Conservation (phyloP, 768 basidiomycete species). For the Boletus speciosus region DNA sequence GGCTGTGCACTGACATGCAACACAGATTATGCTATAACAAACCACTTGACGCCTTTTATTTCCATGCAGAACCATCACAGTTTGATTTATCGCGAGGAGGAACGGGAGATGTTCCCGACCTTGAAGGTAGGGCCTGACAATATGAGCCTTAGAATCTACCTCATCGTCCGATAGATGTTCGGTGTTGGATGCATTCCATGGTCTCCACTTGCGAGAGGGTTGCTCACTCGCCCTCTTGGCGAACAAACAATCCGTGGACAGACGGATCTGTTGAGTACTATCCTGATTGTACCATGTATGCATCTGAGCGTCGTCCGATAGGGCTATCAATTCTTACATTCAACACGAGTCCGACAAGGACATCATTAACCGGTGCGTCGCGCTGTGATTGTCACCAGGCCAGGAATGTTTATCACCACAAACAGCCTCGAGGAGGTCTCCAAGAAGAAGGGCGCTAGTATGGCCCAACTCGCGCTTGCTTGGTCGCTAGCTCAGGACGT, state of each 20-base stretch:
- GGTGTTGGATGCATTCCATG: constrained; percentile 5
- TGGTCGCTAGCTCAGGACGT: constrained; percentile 8
- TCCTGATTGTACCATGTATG: neutral
- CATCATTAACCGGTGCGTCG: constrained; percentile 5
- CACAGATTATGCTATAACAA: neutral
- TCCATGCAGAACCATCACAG: neutral
- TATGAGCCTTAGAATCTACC: constrained; percentile 38
- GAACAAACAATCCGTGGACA: constrained; percentile 1
- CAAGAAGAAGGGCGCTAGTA: neutral
- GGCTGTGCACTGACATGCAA: neutral
- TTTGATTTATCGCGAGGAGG: neutral
- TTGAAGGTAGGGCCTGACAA: neutral
- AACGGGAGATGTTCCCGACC: constrained; percentile 1
- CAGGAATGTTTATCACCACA: neutral
- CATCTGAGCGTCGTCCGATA: neutral
- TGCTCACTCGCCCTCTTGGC: constrained; percentile 2
- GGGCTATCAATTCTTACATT: constrained; percentile 3
- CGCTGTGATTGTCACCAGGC: too few species aligned
- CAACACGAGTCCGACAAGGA: constrained; percentile 11
- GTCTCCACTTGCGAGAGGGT: constrained; percentile 3
- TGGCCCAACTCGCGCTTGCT: constrained; percentile 2
- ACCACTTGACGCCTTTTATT: neutral
- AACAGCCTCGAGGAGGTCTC: constrained; percentile 8
- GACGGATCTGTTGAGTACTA: neutral
- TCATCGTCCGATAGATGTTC: constrained; percentile 40